phyloP scores from a whole-genome alignment of 352 stramenopile species.

The Phytophthora litchii region DNA sequence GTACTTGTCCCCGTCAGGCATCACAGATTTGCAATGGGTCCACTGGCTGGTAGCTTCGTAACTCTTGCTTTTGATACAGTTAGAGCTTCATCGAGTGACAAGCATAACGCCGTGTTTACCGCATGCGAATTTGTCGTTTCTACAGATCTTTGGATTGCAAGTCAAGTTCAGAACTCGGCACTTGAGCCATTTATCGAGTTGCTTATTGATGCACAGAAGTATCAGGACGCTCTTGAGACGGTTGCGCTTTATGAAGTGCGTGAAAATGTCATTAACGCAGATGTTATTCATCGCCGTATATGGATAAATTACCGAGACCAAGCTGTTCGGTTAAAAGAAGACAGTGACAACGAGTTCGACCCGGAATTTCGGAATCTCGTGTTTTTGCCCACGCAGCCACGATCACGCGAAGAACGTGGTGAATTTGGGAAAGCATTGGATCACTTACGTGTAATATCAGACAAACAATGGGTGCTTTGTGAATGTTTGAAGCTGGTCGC shows the following conservation, averaged over 20 bases:
- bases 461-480: slow-evolving; percentile 56
- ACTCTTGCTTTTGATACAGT: slow-evolving; percentile 16
- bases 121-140: slow-evolving; percentile 27
- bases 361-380: slow-evolving; percentile 11
- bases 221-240: slow-evolving; percentile 46
- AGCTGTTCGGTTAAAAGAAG: slow-evolving; percentile 12
- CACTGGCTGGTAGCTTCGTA: neutral
- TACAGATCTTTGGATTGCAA: slow-evolving; percentile 19
- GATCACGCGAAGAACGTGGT: slow-evolving; percentile 18
- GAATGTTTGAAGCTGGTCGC: slow-evolving; percentile 50
- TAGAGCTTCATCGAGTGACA: neutral
- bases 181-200: slow-evolving; percentile 44
- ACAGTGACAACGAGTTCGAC: neutral
- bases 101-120: slow-evolving; percentile 7
- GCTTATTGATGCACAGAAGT: slow-evolving; percentile 41
- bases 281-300: slow-evolving; percentile 55
- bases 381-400: slow-evolving; percentile 23
- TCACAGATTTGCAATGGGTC: slow-evolving; percentile 10
- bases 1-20: slow-evolving; percentile 10
- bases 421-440: slow-evolving; percentile 46
- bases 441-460: slow-evolving; percentile 47
- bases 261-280: slow-evolving; percentile 29
- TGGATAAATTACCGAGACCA: slow-evolving; percentile 51
- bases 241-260: slow-evolving; percentile 21
- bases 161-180: slow-evolving; percentile 25